Conservation (phyloP, 768 basidiomycete genomes). For the Terana coerulea region DNA sequence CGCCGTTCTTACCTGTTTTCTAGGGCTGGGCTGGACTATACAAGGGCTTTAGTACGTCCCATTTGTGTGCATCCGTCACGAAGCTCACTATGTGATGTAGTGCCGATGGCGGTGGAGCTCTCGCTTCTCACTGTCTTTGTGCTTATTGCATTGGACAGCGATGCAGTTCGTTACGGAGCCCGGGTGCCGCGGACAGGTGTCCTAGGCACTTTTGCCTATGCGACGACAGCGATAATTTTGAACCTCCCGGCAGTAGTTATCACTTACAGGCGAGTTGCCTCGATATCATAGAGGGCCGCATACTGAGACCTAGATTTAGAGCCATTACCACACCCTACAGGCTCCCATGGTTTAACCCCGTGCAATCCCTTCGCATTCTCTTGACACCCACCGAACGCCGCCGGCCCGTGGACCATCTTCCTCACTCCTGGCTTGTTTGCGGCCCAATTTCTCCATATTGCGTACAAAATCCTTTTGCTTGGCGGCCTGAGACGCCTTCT, state of each 20-base stretch:
- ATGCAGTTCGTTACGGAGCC: conserved; percentile 54
- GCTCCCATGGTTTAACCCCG: conserved; percentile 57
- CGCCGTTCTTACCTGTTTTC: background rate
- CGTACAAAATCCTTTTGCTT: conserved; percentile 41
- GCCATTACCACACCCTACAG: conserved; percentile 82
- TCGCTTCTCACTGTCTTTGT: conserved; percentile 55
- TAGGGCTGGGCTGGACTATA: conserved; percentile 72
- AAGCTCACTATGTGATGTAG: conserved; percentile 25
- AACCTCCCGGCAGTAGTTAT: conserved; percentile 68
- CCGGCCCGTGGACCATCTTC: conserved; percentile 77
- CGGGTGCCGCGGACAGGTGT: conserved; percentile 57
- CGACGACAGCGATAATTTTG: conserved; percentile 60
- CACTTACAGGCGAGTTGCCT: conserved; percentile 62
- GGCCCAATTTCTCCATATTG: conserved; percentile 40
- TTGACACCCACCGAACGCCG: conserved; percentile 80
- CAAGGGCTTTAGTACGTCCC: conserved; percentile 65
- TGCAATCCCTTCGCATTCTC: conserved; percentile 61
- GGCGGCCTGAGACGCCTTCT: conserved; percentile 48
- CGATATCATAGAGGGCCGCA: background rate
- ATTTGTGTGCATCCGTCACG: conserved; percentile 24
- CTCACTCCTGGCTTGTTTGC: conserved; percentile 65
- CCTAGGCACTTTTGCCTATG: conserved; percentile 61
- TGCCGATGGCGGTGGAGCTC: conserved; percentile 48
- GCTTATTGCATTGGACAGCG: conserved; percentile 53
- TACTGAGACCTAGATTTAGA: conserved; percentile 34